Evolutionary conservation across 176 grass and related monocot genomes (phyloP).

Genomic region (Bonia amplexicaulis): DNA sequence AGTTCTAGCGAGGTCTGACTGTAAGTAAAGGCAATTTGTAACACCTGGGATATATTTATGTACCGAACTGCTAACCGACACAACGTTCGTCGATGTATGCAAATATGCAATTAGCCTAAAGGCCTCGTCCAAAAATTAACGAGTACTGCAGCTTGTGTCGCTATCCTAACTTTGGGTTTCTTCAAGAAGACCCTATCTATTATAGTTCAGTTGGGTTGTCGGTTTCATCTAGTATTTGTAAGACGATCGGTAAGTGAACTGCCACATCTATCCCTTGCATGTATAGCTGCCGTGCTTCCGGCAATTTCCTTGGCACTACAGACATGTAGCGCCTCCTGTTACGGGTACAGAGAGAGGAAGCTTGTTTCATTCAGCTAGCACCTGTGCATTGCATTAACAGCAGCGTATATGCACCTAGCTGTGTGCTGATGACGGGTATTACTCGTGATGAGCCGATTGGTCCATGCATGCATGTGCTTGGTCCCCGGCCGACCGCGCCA

Average conservation of each 20-base stretch:
- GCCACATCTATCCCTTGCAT: neutral
- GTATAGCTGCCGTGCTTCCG: neutral
- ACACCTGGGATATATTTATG: neutral
- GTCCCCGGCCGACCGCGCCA: neutral
- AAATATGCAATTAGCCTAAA: neutral
- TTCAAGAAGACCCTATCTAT: neutral
- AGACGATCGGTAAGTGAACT: neutral
- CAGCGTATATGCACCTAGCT: no score
- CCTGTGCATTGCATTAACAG: no score
- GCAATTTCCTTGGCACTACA: neutral
- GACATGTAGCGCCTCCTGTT: no score
- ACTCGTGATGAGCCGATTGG: neutral
- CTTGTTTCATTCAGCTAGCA: no score
- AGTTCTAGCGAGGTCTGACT: neutral
- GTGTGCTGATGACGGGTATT: no score
- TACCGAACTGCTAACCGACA: conserved; percentile 1
- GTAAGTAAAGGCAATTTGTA: neutral
- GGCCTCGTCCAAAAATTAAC: neutral
- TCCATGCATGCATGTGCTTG: neutral
- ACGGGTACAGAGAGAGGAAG: no score
- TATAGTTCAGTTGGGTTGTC: neutral
- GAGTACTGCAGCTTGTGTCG: neutral
- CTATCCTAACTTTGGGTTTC: neutral
- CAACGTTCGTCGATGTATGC: neutral
- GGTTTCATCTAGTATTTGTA: neutral